Conservation (phyloP, 805 yeast genomes). For the Monosporozyma servazzii region DNA sequence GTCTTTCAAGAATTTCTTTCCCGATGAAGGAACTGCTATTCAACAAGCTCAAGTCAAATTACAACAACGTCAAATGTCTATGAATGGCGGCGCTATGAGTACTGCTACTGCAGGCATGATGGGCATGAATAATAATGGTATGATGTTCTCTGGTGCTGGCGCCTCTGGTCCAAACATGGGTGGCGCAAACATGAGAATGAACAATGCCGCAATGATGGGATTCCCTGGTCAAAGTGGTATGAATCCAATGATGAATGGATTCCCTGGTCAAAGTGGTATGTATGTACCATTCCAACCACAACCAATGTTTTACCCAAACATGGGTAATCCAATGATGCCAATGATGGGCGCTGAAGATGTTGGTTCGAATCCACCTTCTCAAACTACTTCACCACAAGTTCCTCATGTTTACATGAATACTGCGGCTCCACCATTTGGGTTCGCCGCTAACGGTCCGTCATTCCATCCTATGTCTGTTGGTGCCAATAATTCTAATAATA, state of each 20-base stretch:
- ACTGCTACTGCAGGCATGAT: constrained; percentile 7
- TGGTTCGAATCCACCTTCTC: constrained; percentile 15
- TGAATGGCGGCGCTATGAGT: constrained; percentile 5
- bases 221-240: constrained; percentile 9
- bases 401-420: constrained; percentile 19
- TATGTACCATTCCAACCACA: constrained; percentile 30
- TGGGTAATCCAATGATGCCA: constrained; percentile 25
- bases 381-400: constrained; percentile 21
- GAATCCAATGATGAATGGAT: constrained; percentile 22
- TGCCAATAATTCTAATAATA: constrained; percentile 12
- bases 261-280: constrained; percentile 17
- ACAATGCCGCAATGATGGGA: constrained; percentile 13
- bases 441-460: constrained; percentile 17
- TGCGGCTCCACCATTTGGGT: constrained; percentile 17
- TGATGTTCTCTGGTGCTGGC: constrained; percentile 9
- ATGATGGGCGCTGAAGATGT: constrained; percentile 20
- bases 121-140: neutral
- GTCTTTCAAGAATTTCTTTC: constrained; percentile 45
- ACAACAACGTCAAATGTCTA: constrained; percentile 28
- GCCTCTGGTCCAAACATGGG: constrained; percentile 18
- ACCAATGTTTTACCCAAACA: constrained; percentile 27
- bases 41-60: constrained; percentile 24
- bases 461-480: constrained; percentile 21
- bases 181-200: neutral
- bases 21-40: constrained; percentile 30